A percentile compares a stretch with the other conserved stretches of the same genome.
These are phyloP conservation scores for Globisporangium canariense DNA, from an alignment of 352 stramenopile species.

Conservation along the genomic window DNA sequence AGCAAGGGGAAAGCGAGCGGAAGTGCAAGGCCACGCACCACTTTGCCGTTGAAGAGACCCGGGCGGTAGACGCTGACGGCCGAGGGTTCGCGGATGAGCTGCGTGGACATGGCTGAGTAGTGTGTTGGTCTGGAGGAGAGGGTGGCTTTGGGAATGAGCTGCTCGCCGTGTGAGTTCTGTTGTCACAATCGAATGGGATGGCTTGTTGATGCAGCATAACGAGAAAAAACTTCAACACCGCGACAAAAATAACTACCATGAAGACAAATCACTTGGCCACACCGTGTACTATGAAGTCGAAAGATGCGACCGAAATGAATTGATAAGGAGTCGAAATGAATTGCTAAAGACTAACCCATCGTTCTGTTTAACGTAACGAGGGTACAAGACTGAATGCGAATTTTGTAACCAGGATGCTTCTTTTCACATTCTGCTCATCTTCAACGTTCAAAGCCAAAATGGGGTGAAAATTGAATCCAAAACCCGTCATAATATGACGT, in stretches of 20 bases:
- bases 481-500: neutral
- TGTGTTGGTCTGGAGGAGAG: neutral
- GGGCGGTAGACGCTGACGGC: constrained; percentile 59
- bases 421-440: constrained; percentile 6
- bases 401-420: constrained; percentile 2
- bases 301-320: neutral
- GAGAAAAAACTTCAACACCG: too few relatives aligned
- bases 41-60: constrained; percentile 71
- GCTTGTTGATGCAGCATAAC: constrained; percentile 9
- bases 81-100: constrained; percentile 42
- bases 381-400: constrained; percentile 3
- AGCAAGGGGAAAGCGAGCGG: neutral
- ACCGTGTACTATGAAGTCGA: too few relatives aligned
- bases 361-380: neutral
- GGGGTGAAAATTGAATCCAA: neutral
- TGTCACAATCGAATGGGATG: neutral
- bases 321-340: neutral
- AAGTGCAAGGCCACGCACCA: constrained; percentile 34
- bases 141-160: neutral
- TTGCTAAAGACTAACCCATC: neutral
- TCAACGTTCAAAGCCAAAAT: neutral
- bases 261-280: too few relatives aligned
- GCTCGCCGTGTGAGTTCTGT: neutral
- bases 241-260: too few relatives aligned
- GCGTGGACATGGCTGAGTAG: constrained; percentile 2